Conservation (phyloP, 495 filamentous ascomycete genomes). For the Durotheca rogersii region DNA sequence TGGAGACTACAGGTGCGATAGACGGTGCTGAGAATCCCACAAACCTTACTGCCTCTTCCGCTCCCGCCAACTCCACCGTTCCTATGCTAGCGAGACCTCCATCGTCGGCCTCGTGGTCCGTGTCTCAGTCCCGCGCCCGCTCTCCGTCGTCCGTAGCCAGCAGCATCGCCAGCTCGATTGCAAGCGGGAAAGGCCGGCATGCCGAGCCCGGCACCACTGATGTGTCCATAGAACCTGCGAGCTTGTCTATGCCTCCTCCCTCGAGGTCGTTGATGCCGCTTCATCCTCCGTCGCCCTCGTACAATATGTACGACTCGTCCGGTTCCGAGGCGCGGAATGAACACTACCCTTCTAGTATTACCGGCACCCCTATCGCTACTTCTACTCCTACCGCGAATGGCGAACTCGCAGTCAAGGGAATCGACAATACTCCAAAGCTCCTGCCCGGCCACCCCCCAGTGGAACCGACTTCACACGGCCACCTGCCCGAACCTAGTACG, state of each 20-base stretch:
- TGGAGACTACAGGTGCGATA: conserved; percentile 11
- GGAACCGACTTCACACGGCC: conserved; percentile 30
- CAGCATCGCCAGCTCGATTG: conserved; percentile 34
- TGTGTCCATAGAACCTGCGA: conserved; percentile 54
- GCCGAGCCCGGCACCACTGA: conserved; percentile 53
- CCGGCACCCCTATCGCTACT: conserved; percentile 3
- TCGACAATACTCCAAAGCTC: conserved; percentile 49
- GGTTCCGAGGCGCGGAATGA: conserved; percentile 37
- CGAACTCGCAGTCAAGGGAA: conserved; percentile 34
- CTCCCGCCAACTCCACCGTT: not conserved
- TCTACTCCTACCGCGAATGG: conserved; percentile 21
- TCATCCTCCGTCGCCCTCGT: conserved; percentile 27
- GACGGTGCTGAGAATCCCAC: conserved; percentile 14
- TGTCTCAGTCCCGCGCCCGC: conserved; percentile 31
- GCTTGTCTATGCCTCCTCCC: conserved; percentile 62
- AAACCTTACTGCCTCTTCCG: not conserved
- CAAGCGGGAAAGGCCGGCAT: conserved; percentile 54
- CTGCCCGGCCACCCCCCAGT: conserved; percentile 31
- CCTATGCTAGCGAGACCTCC: conserved; percentile 28
- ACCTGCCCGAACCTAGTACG: conserved; percentile 49
- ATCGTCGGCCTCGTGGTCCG: conserved; percentile 29
- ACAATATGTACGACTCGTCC: conserved; percentile 35
- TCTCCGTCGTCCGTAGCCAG: conserved; percentile 40
- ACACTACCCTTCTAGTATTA: conserved; percentile 12
- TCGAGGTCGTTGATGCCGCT: conserved; percentile 25